Base-by-base conservation (phyloP, 768 basidiomycete species). In the Boletus pseudo-olivaceus region DNA sequence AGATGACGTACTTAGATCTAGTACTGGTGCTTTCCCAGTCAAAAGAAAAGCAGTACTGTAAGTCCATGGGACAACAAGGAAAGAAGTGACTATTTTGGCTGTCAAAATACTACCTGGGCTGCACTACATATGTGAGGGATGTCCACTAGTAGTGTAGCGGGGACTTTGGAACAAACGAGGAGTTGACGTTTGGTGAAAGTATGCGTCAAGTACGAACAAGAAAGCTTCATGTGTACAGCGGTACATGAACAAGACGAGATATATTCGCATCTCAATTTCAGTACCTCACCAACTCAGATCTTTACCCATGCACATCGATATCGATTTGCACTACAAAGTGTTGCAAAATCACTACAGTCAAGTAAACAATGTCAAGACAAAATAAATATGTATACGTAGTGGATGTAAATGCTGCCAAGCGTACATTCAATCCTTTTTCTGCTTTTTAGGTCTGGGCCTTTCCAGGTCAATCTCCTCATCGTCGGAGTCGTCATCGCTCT, bases 401-500 rank as follows among this genome's bases (percentile, higher is more conserved):
- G 54, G 41, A 53, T 44, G 56, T 47, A 61, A 54, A 58, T 56
- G 42, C 23, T 51, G 39, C 47, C 11, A 19, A 47, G 58, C 42
- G 40, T 39, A 49, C 57, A 62, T 53, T 72, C 57, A 71, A 48
- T 66, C 69, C 59, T 69, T 69, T 65, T 81, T 82, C 73, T 80
- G 82, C 73, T 86, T 90, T 74, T 92, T 92, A 50, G 82, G 65
- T 57, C 82, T 78, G 40, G 90, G 91, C 72, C 89, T 87, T 70
- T 93, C 91, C 53, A 93, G 74, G 72, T 93, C 91, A 72, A 93
- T 93, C 69, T 93, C 91, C 41, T 85, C 89, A 42, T 90, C 85
- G 26, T 90, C 88, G 32, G 87, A 85, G 4, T 89, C 87, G 7
- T 86, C 84, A 12, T 87, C 84, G 8, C 82, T 81, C 8, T 82